Evolutionary conservation across 331 rosid species (phyloP), one percentile per base, ranked within the genome.

Genomic region (Arachis monticola): DNA sequence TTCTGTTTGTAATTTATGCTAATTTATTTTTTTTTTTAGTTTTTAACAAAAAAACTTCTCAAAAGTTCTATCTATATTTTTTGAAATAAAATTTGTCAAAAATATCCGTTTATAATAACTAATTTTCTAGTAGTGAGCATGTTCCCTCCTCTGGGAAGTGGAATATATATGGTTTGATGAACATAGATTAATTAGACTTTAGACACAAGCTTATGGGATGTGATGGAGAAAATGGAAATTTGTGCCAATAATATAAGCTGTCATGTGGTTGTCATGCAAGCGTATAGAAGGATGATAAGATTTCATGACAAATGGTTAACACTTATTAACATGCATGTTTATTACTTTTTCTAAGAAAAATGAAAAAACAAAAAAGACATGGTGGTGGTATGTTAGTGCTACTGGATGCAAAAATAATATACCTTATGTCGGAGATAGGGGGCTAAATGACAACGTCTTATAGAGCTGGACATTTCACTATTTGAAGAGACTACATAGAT

Each of bases 391-490:
- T n/a, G 71, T 63, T 67, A 11, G 61, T 50, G 60, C 13, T 72
- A 72, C 65, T 56, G 75, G 75, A 73, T 74, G 85, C 76, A 74
- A 74, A 77, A 79, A 71, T 63, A 73, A 51, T 73, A 48, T 70
- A 76, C 80, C 74, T 11, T 10, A 42, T 83, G 89, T 88, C 88
- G 85, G 88, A 76, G 62, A 76, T 51, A 71, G 7, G 44, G 68
- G 80, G 46, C 86, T 80, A 85, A 70, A 62, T 83, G 86, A 79
- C 82, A 85, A 72, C 50, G 75, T 32, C 72, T 61, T 66, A 2
- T 9, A 10, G 41, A 35, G 47, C 38, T 67, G 77, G 60, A 48
- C 64, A 53, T 81, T 76, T 73, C 17, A 42, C 52, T 65, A 35
- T 76, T 70, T 76, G 74, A 71, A 76, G 60, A 35, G 71, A 57